Base-by-base conservation (phyloP, 768 basidiomycete genomes). In the Fomitopsis pulvina region DNA sequence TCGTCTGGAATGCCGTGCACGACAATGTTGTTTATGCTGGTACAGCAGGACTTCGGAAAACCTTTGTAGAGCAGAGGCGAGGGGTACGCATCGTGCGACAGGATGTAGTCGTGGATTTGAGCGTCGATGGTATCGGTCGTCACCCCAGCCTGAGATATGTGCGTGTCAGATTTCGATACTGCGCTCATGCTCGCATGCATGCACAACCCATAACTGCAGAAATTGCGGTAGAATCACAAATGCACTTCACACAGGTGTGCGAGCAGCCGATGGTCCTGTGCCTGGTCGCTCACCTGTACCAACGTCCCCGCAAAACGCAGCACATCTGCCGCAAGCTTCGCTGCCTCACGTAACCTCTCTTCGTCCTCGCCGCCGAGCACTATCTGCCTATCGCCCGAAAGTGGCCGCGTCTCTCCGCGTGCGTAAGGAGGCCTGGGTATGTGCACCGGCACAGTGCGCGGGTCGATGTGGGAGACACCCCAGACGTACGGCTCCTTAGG, bases 1-100 rank as follows among this genome's bases (percentile, higher is more conserved):
- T 88, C 78, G 69, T 95, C 91, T 25, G 93, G 93, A 50, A 96
- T 92, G 0, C 92, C 93, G 61, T 96, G 92, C 9, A 76, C 78
- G 41, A 92, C 75, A 28, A 95, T 69, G 56, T 95, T 95, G 60
- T 96, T 96, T 48, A 94, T 73, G 54, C 92, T 92, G 22, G 88
- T 91, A 61, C 88, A 91, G 59, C 86, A 85, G 18, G 87, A 83
- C 51, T 77, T 79, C 8, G 89, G 87, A 63, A 81, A 92, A 7
- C 79, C 85, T 8, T 72, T 68, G 63, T 94, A 95, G 0, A 72
- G 74, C 43, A 95, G 68, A 0, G 93, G 89, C 8, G 92, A 93
- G 0, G 93, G 93, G 64, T 95, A 96, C 6, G 90, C 93, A 21
- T 74, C 74, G 56, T 76, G 73, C 0, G 71, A 65, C 32, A 88